Base-by-base conservation (phyloP, 2,329 filamentous ascomycete genomes). In the Ascochyta rabiei region DNA sequence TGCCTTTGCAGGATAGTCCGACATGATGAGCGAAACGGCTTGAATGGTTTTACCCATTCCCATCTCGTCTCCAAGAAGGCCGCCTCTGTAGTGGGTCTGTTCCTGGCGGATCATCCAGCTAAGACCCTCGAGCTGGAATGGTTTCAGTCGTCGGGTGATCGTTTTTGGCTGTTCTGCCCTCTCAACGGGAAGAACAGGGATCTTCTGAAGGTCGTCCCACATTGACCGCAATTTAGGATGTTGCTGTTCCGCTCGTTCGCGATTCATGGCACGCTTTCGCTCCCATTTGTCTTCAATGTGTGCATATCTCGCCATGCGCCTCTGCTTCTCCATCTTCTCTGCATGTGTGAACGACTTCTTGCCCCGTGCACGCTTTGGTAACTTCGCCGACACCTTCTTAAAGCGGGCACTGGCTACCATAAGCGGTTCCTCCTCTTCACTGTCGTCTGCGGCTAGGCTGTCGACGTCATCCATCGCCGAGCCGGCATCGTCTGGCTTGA, bases 1-100 rank as follows among this genome's bases (percentile, higher is more conserved):
- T 49, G 88, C 79, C 63, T 89, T 89, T 19, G 87, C 89, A 3
- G 93, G 93, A 67, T 90, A 97, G 72, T 98, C 93, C 0, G 93
- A 97, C 95, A 98, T 98, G 75, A 99, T 92, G 39, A 99, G 83
- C 3, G 93, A 97, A 16, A 99, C 95, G 2, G 95, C 93, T 76
- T 99, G 95, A 45, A 99, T 98, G 0, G 95, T 99, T 79, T 99
- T 99, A 44, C 95, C 95, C 78, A 99, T 90, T 18, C 95, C 95
- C 95, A 99, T 99, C 76, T 99, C 95, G 66, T 99, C 95, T 55
- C 95, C 95, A 2, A 99, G 83, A 2, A 99, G 81, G 13, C 95
- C 95, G 16, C 95, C 95, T 69, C 87, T 90, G 84, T 93, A 98
- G 34, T 89, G 78, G 0, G 86, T 89, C 75, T 90, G 81, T 73